These are phyloP conservation scores for Reticulascus tulasneorum DNA, from an alignment of 2,329 filamentous ascomycete genomes.

Conservation along the genomic window DNA sequence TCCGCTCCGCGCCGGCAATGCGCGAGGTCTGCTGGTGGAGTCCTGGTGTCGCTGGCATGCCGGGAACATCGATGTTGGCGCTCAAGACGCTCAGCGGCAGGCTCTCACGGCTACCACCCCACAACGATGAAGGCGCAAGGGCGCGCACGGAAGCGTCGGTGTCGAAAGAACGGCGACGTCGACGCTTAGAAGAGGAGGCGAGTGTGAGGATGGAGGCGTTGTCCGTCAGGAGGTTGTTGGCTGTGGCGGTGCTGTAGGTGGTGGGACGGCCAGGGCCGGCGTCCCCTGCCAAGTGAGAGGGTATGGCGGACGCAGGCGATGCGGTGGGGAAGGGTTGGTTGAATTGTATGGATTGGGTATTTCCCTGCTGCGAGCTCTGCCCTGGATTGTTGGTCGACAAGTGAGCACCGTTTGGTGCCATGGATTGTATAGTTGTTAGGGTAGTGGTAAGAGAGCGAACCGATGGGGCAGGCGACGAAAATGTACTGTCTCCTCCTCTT, in stretches of 20 bases:
- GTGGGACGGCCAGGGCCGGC: constrained; percentile 52
- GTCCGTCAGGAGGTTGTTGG: constrained; percentile 77
- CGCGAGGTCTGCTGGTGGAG: constrained; percentile 47
- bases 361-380: constrained; percentile 25
- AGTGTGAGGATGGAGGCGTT: constrained; percentile 83
- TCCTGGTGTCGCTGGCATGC: constrained; percentile 41
- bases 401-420: constrained; percentile 44
- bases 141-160: constrained; percentile 83
- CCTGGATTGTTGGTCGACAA: constrained; percentile 32
- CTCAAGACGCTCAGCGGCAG: constrained; percentile 76
- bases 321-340: constrained; percentile 61
- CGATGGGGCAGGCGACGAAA: constrained; percentile 78
- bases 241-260: constrained; percentile 74
- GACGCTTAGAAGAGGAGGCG: constrained; percentile 75
- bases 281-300: constrained; percentile 59
- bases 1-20: constrained; percentile 51
- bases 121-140: constrained; percentile 76
- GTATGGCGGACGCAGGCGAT: constrained; percentile 68
- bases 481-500: constrained; percentile 71
- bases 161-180: constrained; percentile 74
- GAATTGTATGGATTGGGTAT: constrained; percentile 54
- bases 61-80: constrained; percentile 56
- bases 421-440: constrained; percentile 72
- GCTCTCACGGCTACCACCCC: constrained; percentile 76
- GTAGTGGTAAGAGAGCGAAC: constrained; percentile 79